Evolutionary conservation across 208 protist genomes (phyloP).

Genomic region (Leishmania tropica): DNA sequence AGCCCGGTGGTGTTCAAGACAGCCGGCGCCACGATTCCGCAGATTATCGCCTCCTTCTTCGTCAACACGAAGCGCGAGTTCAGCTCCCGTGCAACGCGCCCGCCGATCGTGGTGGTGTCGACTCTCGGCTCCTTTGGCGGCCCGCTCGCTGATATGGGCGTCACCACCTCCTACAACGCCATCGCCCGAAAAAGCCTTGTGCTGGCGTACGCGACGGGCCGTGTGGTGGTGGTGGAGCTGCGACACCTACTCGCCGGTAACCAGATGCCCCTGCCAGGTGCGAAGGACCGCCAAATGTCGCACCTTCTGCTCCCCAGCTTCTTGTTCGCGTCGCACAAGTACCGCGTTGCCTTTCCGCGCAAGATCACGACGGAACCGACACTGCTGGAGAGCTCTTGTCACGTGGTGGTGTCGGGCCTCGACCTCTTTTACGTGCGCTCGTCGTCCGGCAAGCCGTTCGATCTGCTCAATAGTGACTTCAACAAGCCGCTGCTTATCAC

Average conservation of each 20-base stretch:
- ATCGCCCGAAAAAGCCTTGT: conserved; percentile 86
- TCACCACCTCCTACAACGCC: conserved; percentile 79
- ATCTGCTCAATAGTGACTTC: conserved; percentile 93
- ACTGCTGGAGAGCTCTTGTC: conserved; percentile 84
- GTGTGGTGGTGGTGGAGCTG: conserved; percentile 76
- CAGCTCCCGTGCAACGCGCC: conserved; percentile 77
- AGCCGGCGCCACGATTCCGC: conserved; percentile 67
- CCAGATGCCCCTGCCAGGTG: conserved; percentile 56
- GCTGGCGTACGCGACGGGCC: conserved; percentile 76
- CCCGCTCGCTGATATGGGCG: conserved; percentile 57
- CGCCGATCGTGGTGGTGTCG: conserved; percentile 66
- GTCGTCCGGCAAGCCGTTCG: conserved; percentile 89
- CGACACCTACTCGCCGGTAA: conserved; percentile 64
- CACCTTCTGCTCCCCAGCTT: conserved; percentile 76
- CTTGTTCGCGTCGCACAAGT: conserved; percentile 65
- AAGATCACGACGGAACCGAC: conserved; percentile 74
- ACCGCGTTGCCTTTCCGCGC: conserved; percentile 59
- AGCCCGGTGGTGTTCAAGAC: conserved; percentile 52
- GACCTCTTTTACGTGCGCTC: conserved; percentile 92
- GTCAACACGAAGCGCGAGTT: conserved; percentile 55
- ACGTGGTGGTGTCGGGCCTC: conserved; percentile 81
- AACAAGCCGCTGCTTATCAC: conserved; percentile 85
- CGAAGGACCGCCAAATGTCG: conserved; percentile 47
- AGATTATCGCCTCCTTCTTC: conserved; percentile 82
- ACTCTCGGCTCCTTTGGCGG: conserved; percentile 76